phyloP scores from a whole-genome alignment of 2,329 filamentous ascomycete genomes.

The Bertia moriformis region DNA sequence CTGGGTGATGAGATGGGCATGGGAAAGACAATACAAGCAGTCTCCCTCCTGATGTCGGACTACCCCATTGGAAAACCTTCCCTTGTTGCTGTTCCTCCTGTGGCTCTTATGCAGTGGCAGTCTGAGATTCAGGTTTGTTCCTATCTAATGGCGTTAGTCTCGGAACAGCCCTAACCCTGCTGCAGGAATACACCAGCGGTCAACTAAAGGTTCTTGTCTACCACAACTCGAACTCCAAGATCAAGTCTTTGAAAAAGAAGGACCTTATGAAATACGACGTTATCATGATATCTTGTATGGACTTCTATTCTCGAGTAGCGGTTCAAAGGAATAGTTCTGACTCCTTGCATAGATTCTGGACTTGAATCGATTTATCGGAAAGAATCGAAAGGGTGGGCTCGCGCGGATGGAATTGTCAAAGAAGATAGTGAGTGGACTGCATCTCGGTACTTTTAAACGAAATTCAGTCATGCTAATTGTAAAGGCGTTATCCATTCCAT shows the following conservation, averaged over 20 bases:
- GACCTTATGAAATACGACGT: conserved; percentile 76
- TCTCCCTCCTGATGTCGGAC: conserved; percentile 95
- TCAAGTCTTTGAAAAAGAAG: conserved; percentile 60
- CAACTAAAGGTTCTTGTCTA: conserved; percentile 81
- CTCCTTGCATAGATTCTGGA: conserved; percentile 28
- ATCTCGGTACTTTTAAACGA: conserved; percentile 6
- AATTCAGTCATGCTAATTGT: too few relatives aligned
- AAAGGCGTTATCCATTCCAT: conserved; percentile 69
- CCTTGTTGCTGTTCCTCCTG: conserved; percentile 78
- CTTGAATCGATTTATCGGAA: conserved; percentile 86
- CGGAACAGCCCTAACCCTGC: conserved; percentile 2
- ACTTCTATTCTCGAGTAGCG: conserved; percentile 10
- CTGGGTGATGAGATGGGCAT: conserved; percentile 98
- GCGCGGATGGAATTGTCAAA: conserved; percentile 67
- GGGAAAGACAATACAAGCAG: conserved; percentile 95
- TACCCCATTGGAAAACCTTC: conserved; percentile 73
- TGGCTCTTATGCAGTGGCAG: conserved; percentile 92
- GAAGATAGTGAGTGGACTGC: conserved; percentile 27
- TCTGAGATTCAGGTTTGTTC: conserved; percentile 53
- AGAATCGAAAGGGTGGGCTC: conserved; percentile 77
- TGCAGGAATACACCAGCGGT: conserved; percentile 57
- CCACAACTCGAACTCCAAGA: conserved; percentile 72
- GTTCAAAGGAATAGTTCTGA: conserved; percentile 3
- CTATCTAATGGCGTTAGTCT: conserved; percentile 1
- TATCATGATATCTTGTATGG: conserved; percentile 94